Evolutionary conservation across 2,329 filamentous ascomycete species (phyloP), one percentile per base, ranked within the genome.

Genomic region (Thielaviopsis ethacetica): DNA sequence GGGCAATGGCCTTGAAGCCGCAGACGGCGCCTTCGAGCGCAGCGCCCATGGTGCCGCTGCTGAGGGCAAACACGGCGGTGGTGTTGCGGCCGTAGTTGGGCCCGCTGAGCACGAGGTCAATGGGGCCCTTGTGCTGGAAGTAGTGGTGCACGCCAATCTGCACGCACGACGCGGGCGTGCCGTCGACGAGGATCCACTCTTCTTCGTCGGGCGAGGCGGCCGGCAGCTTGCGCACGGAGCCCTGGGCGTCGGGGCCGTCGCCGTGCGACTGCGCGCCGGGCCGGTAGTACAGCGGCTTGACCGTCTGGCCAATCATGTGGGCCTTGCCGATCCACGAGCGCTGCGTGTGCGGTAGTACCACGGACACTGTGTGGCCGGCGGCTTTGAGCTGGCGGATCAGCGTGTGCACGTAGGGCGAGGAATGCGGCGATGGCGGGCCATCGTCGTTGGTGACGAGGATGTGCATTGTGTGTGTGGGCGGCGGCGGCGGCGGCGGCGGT

Each of bases 271-370:
- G 68, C 44, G 68, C 62, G n/a, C 69, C 75, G 15, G 80, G 80
- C 1, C 85, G 85, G 74, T 90, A 95, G 75, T 95, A 95, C 27
- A 81, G 78, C 9, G 90, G 90, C 68, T 85, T 88, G 62, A 95
- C 81, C 10, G 87, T 86, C 69, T 91, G 85, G 59, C 91, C 91
- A 66, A 97, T 90, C 67, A 97, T 87, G 71, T 97, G 93, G 2
- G 93, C 93, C 76, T 98, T 98, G 66, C 91, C 91, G 67, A 98
- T 97, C 93, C 93, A 98, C 59, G 90, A 95, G 63, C 91, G 84
- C 73, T 98, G 93, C 6, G 84, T 85, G 70, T 96, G 82, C 1
- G 93, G 93, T 15, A 98, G 81, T 63, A 93, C 86, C 55, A 98
- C 91, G 7, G 89, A 95, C 62, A 97, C 88, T n/a, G 75, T 78